Evolutionary conservation across 2,329 filamentous ascomycete species (phyloP).

Genomic region (Drechslerella coelobrocha): DNA sequence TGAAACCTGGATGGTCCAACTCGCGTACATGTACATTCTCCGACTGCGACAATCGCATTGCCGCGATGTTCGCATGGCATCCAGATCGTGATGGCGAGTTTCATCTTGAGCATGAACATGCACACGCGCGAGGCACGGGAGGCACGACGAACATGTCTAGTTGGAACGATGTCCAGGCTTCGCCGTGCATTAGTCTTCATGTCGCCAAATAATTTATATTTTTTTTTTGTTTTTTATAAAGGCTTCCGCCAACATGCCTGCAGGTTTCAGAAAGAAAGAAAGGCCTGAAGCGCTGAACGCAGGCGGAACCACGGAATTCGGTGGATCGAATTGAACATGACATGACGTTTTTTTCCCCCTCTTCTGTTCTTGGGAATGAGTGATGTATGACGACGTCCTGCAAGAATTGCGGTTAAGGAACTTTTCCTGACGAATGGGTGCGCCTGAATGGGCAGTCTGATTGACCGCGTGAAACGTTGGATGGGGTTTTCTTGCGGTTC

Average conservation of each 20-base stretch:
- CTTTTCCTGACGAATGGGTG: background rate
- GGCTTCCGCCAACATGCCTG: too few species aligned
- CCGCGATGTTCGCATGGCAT: conserved; percentile 1
- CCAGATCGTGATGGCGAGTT: background rate
- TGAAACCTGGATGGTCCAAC: background rate
- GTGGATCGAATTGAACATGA: too few species aligned
- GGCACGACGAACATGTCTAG: background rate
- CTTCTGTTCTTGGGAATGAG: too few species aligned
- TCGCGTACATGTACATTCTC: background rate
- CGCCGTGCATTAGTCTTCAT: too few species aligned
- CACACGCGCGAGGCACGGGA: background rate
- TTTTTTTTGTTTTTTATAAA: too few species aligned
- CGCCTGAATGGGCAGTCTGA: conserved; percentile 1
- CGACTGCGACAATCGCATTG: background rate
- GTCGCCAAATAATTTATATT: too few species aligned
- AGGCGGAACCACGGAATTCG: too few species aligned
- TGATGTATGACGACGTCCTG: too few species aligned
- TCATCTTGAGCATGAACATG: background rate
- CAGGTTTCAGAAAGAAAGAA: too few species aligned
- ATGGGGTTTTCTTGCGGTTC: too few species aligned
- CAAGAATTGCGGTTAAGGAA: background rate
- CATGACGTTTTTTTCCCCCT: too few species aligned
- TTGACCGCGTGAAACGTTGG: background rate
- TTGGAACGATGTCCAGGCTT: background rate
- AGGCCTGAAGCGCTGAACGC: too few species aligned